Evolutionary conservation across 73 alveolate genomes (phyloP).

Genomic region (Paramecium octaurelia): DNA sequence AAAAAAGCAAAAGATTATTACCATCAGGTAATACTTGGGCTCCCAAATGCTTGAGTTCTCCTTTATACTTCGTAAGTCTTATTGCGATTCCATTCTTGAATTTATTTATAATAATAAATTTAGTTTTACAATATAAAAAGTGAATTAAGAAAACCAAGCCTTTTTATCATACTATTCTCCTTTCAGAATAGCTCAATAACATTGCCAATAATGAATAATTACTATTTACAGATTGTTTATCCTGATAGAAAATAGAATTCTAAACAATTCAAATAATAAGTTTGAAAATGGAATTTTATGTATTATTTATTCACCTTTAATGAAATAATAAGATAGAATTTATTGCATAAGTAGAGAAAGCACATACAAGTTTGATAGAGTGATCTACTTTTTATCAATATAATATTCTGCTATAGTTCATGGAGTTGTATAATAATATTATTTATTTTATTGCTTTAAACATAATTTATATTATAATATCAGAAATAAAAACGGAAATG

Average conservation of each 20-base stretch:
- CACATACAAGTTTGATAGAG: neutral
- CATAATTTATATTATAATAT: neutral
- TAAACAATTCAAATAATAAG: neutral
- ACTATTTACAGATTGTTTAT: neutral
- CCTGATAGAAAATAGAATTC: neutral
- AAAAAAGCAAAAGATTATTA: neutral
- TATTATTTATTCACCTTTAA: too few relatives aligned
- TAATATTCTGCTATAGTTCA: neutral
- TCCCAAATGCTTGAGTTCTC: neutral
- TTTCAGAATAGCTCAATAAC: too few relatives aligned
- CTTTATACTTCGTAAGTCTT: neutral
- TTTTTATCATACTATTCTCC: neutral
- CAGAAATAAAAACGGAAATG: slow-evolving; percentile 4
- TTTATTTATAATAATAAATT: neutral
- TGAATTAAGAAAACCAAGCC: neutral
- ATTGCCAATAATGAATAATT: too few relatives aligned
- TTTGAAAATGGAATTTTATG: neutral
- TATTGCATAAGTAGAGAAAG: neutral
- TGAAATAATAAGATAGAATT: too few relatives aligned
- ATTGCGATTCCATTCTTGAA: neutral
- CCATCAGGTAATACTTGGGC: neutral
- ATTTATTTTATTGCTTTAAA: neutral
- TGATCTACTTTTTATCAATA: neutral
- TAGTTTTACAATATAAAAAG: neutral
- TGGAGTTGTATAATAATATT: neutral